Conservation (phyloP, 2,329 filamentous ascomycete species). For the Colletotrichum australisinense region DNA sequence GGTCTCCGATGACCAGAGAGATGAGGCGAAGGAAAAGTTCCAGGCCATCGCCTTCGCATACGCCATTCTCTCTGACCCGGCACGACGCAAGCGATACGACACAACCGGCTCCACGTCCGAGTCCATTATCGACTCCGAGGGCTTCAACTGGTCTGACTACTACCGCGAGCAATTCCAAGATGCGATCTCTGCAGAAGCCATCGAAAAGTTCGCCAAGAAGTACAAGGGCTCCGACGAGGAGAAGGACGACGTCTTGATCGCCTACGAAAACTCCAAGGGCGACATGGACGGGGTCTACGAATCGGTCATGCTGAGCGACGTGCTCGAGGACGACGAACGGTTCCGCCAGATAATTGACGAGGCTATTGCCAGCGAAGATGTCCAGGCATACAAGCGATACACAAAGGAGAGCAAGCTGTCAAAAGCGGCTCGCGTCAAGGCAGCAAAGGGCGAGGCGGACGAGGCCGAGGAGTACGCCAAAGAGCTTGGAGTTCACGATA, state of each 20-base stretch:
- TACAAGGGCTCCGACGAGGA: conserved; percentile 94
- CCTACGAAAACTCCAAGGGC: conserved; percentile 80
- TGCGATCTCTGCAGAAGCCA: conserved; percentile 78
- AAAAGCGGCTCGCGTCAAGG: conserved; percentile 67
- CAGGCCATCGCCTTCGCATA: conserved; percentile 95
- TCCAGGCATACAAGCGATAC: conserved; percentile 76
- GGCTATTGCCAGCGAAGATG: conserved; percentile 78
- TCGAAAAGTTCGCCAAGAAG: conserved; percentile 78
- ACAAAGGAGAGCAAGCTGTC: conserved; percentile 77
- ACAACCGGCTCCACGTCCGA: conserved; percentile 90
- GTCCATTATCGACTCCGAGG: conserved; percentile 78
- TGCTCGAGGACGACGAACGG: conserved; percentile 85
- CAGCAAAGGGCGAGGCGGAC: conserved; percentile 73
- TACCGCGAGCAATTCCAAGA: conserved; percentile 87
- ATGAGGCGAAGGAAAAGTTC: conserved; percentile 82
- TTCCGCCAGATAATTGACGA: conserved; percentile 85
- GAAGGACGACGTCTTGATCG: conserved; percentile 77
- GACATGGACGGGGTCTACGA: conserved; percentile 84
- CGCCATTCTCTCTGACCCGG: conserved; percentile 86
- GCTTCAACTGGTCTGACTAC: conserved; percentile 92
- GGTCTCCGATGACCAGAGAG: conserved; percentile 73
- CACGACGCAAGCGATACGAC: conserved; percentile 87
- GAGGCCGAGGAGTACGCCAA: conserved; percentile 82
- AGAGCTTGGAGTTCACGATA: conserved; percentile 79
- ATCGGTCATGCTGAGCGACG: conserved; percentile 86